Percentiles rank a stretch among this genome's conserved stretches.
phyloP scores from a whole-genome alignment of 1,284 basidiomycete species.

The Mrakiaceae sp. region DNA sequence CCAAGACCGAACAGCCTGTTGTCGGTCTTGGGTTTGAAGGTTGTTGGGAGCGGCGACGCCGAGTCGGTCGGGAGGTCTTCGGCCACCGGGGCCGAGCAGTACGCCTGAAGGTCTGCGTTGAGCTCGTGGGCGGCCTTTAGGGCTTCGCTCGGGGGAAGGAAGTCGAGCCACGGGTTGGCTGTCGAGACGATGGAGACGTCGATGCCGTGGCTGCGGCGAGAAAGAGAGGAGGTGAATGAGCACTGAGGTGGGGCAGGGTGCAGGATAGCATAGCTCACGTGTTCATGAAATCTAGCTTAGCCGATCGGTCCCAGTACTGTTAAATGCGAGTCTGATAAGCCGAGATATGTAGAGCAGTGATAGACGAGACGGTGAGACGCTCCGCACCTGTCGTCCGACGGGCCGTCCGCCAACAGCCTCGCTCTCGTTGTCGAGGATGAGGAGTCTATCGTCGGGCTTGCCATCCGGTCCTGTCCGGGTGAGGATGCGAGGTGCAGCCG shows the following conservation, averaged over 20 bases:
- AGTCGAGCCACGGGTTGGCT: slow-evolving; percentile 82
- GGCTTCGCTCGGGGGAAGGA: slow-evolving; percentile 57
- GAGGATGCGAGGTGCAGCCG: slow-evolving; percentile 55
- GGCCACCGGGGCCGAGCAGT: slow-evolving; percentile 43
- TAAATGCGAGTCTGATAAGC: slow-evolving; percentile 13
- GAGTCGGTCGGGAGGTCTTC: slow-evolving; percentile 26
- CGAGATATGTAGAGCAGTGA: slow-evolving; percentile 2
- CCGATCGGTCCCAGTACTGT: slow-evolving; percentile 60
- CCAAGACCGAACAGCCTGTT: slow-evolving; percentile 69
- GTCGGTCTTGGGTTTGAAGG: slow-evolving; percentile 7
- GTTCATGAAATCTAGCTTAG: slow-evolving; percentile 68
- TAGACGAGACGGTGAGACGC: neutral
- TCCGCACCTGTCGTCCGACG: slow-evolving; percentile 46
- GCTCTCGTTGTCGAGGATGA: slow-evolving; percentile 65
- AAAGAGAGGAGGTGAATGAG: too few species aligned
- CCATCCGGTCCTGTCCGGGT: slow-evolving; percentile 33
- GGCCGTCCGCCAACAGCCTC: slow-evolving; percentile 51
- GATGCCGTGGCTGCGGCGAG: neutral
- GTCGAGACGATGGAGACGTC: slow-evolving; percentile 53
- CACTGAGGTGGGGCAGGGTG: neutral
- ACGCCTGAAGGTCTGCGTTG: slow-evolving; percentile 63
- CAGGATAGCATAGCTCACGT: too few species aligned
- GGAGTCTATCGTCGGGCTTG: slow-evolving; percentile 48
- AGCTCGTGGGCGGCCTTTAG: slow-evolving; percentile 51
- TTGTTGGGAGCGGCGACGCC: slow-evolving; percentile 28